Evolutionary conservation across 148 eudicot species (phyloP).

Genomic region (Nyssa sinensis): DNA sequence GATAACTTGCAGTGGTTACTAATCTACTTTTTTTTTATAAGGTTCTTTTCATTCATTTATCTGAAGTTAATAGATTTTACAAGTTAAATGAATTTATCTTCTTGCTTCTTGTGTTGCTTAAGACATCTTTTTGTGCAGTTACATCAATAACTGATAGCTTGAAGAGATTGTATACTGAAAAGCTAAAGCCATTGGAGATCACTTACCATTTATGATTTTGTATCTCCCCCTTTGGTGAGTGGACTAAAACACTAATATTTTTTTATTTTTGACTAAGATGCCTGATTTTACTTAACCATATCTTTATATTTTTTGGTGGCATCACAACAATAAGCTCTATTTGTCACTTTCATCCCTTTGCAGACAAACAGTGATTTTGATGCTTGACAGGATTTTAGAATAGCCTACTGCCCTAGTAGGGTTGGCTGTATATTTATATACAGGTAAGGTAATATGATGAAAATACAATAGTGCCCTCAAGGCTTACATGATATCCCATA

Average conservation of each 20-base stretch:
- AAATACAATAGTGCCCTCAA: no score
- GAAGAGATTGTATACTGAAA: conserved; percentile 76
- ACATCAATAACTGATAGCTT: conserved; percentile 88
- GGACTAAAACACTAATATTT: background rate
- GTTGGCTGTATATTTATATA: no score
- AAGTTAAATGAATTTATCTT: background rate
- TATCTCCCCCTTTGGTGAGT: conserved; percentile 79
- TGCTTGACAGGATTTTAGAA: no score
- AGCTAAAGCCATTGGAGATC: conserved; percentile 84
- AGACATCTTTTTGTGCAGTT: conserved; percentile 52
- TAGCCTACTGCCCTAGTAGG: no score
- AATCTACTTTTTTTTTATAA: background rate
- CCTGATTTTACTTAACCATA: background rate
- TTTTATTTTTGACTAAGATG: background rate
- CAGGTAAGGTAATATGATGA: no score
- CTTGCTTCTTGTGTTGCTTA: conserved; percentile 4
- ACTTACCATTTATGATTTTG: conserved; percentile 85
- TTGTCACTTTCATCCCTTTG: conserved; percentile 2
- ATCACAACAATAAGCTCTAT: background rate
- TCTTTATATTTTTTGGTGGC: background rate
- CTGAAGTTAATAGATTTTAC: background rate
- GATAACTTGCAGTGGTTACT: background rate
- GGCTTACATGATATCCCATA: no score
- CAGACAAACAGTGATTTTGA: conserved; percentile 88
- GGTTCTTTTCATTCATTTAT: background rate